These are phyloP conservation scores for Drechslerella dactyloides DNA, from an alignment of 2,329 filamentous ascomycete species.

Conservation along the genomic window DNA sequence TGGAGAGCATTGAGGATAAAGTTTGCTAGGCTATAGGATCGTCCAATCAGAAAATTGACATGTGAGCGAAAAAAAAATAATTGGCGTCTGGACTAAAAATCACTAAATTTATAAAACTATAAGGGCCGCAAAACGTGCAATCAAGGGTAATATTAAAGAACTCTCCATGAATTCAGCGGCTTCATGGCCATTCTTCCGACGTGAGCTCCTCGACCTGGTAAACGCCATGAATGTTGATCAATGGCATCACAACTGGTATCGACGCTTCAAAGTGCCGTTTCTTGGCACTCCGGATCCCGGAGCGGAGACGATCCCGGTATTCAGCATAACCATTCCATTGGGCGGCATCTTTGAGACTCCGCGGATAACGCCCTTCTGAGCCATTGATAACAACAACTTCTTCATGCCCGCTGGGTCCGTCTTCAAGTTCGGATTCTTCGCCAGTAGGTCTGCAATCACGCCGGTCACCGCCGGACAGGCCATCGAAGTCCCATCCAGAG, in stretches of 20 bases:
- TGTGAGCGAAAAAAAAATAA: no score
- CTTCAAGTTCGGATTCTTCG: constrained; percentile 41
- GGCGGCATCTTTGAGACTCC: constrained; percentile 20
- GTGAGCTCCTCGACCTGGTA: no score
- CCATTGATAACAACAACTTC: constrained; percentile 41
- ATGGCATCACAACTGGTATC: not conserved
- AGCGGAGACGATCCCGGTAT: constrained; percentile 5
- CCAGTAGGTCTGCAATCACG: constrained; percentile 53
- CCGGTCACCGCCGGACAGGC: constrained; percentile 59
- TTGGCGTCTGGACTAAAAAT: no score
- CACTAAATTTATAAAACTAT: no score
- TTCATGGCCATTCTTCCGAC: no score
- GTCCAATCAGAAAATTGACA: no score
- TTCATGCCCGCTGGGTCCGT: constrained; percentile 53
- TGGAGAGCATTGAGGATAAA: no score
- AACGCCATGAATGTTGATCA: no score
- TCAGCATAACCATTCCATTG: constrained; percentile 21
- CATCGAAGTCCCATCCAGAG: constrained; percentile 63
- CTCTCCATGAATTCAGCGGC: no score
- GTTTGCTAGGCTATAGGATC: no score
- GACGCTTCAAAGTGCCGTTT: not conserved
- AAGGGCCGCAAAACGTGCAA: no score
- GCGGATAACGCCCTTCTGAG: constrained; percentile 34
- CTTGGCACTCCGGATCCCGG: not conserved
- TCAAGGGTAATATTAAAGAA: no score